Conservation (phyloP, 2,329 filamentous ascomycete genomes). For the Sporothrix mexicana region DNA sequence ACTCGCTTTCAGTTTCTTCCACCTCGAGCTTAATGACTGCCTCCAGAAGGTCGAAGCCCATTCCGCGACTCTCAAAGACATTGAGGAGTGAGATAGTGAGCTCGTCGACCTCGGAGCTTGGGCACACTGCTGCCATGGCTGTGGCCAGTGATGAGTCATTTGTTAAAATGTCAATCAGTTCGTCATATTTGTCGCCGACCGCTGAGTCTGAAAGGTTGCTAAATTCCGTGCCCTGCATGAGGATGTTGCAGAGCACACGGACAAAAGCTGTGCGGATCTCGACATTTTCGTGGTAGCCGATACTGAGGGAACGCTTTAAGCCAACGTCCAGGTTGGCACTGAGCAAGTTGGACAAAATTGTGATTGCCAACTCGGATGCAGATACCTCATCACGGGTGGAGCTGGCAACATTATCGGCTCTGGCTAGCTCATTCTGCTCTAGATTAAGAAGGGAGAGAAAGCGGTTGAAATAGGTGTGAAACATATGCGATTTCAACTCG, state of each 20-base stretch:
- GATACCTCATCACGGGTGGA: constrained; percentile 60
- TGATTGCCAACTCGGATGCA: constrained; percentile 68
- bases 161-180: constrained; percentile 66
- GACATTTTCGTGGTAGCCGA: constrained; percentile 73
- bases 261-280: constrained; percentile 74
- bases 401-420: constrained; percentile 50
- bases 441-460: constrained; percentile 70
- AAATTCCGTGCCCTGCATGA: constrained; percentile 74
- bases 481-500: constrained; percentile 73
- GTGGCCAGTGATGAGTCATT: constrained; percentile 67
- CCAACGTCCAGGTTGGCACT: constrained; percentile 75
- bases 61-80: constrained; percentile 70
- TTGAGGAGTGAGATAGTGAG: constrained; percentile 70
- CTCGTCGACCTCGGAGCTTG: constrained; percentile 71
- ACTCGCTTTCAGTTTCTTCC: constrained; percentile 71
- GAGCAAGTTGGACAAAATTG: constrained; percentile 70
- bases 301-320: constrained; percentile 71
- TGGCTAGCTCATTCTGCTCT: constrained; percentile 55
- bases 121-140: constrained; percentile 69
- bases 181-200: constrained; percentile 71
- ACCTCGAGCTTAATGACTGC: constrained; percentile 72
- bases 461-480: constrained; percentile 72
- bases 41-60: constrained; percentile 68
- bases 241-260: constrained; percentile 71
- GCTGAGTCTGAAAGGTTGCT: constrained; percentile 70